These are phyloP conservation scores for Antrodiella citrinella DNA, from an alignment of 768 basidiomycete species.

Conservation along the genomic window DNA sequence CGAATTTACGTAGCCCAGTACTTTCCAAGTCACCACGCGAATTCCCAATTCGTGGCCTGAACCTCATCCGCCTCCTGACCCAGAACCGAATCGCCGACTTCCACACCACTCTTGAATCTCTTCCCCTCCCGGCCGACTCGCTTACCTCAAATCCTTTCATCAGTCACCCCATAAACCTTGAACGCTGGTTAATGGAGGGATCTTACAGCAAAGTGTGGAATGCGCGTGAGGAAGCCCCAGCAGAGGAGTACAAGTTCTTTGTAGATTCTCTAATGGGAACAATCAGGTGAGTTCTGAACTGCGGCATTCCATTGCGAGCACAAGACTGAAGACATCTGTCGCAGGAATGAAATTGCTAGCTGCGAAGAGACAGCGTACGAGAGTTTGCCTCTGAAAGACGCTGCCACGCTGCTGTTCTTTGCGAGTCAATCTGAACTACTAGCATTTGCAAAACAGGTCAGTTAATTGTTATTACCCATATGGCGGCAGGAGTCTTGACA, in stretches of 20 bases:
- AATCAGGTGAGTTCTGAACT: constrained; percentile 54
- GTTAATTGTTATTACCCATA: constrained; percentile 13
- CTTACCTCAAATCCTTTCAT: constrained; percentile 66
- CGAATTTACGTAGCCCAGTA: constrained; percentile 47
- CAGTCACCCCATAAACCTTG: constrained; percentile 82
- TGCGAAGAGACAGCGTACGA: constrained; percentile 94
- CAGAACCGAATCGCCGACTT: constrained; percentile 97
- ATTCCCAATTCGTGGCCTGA: constrained; percentile 83
- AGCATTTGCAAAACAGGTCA: constrained; percentile 73
- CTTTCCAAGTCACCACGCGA: constrained; percentile 84
- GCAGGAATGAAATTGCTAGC: constrained; percentile 92
- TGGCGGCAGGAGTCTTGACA: constrained; percentile 3
- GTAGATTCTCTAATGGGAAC: constrained; percentile 91
- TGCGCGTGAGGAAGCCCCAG: constrained; percentile 85
- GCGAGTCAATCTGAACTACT: constrained; percentile 71
- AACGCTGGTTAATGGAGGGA: constrained; percentile 98
- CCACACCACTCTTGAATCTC: constrained; percentile 91
- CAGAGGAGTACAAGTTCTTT: constrained; percentile 92
- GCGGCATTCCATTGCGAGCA: neutral
- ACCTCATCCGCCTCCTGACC: constrained; percentile 90
- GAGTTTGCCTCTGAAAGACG: constrained; percentile 84
- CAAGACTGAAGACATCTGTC: neutral
- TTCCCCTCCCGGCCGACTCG: constrained; percentile 62
- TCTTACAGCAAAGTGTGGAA: constrained; percentile 98
- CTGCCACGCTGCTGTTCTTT: constrained; percentile 89